Base-by-base conservation (phyloP, 805 yeast genomes). In the Schizosaccharomyces octosporus region DNA sequence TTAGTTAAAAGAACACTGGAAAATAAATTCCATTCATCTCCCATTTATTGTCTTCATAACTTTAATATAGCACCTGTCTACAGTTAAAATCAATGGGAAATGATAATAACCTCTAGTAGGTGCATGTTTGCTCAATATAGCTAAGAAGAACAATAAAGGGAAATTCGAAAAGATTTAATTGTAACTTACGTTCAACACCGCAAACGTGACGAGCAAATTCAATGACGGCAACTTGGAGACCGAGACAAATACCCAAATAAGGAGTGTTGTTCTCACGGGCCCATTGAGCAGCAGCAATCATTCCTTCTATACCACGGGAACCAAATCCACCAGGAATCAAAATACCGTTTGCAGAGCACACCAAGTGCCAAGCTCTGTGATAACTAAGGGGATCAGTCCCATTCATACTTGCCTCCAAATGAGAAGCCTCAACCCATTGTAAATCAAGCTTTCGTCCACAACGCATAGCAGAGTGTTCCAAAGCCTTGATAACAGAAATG, bases 251-350 rank as follows among this genome's bases (percentile, higher is more conserved):
- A 72, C 99, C 99, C 69, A 93, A 78, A 74, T 84, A 93, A 60
- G 99, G 99, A 63, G 87, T 80, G 69, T 84, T 80, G 75, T 87
- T 87, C 73, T 85, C 95, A 75, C 99, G 83, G n/a, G 98, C 98
- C 84, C 94, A 93, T 73, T 86, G 84, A 62, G 97, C 95, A 63
- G 97, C 98, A 48, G 86, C 76, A 71, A 93, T 78, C 99, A 93
- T 93, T 68, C 98, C 99, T 75, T 93, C 97, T 63, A 87, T 87
- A 74, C 99, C 99, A 73, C 99, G 84, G 60, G 81, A 74, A 63
- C 99, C 99, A 70, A 93, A 93, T 1, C 99, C 99, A 70, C 99
- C 99, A 48, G 99, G 98, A 63, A 93, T 96, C 63, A 93, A 79
- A 65, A 93, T 85, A 73, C 98, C 97, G 72, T 93, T 95, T 31